A percentile compares a stretch with the other conserved stretches of the same genome.
phyloP scores from a whole-genome alignment of 805 yeast genomes.

The Candida maris region DNA sequence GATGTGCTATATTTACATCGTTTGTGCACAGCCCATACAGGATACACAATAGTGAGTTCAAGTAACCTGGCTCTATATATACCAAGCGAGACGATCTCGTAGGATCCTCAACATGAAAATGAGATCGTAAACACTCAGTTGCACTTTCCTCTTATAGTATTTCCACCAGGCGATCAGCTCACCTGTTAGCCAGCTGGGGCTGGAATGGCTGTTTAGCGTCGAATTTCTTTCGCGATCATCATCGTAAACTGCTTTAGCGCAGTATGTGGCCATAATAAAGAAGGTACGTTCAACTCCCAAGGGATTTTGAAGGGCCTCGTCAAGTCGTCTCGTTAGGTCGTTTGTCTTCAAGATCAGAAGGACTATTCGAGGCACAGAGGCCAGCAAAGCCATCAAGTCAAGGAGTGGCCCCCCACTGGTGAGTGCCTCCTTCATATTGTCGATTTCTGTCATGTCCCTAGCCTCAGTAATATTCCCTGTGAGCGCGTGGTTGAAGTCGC shows the following conservation, averaged over 20 bases:
- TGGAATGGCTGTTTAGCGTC: slow-evolving; percentile 13
- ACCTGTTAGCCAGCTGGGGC: slow-evolving; percentile 24
- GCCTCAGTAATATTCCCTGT: slow-evolving; percentile 54
- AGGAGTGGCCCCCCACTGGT: slow-evolving; percentile 61
- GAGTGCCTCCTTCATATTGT: slow-evolving; percentile 61
- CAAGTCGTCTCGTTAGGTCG: slow-evolving; percentile 85
- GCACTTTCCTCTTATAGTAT: slow-evolving; percentile 30
- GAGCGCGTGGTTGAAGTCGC: slow-evolving; percentile 77
- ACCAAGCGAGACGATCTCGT: too few relatives aligned
- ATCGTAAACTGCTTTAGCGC: slow-evolving; percentile 74
- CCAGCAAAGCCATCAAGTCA: slow-evolving; percentile 73
- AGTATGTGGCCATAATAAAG: slow-evolving; percentile 83
- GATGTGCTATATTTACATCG: too few relatives aligned
- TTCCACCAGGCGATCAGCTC: slow-evolving; percentile 30
- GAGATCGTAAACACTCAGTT: slow-evolving; percentile 34
- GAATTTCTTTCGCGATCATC: slow-evolving; percentile 39
- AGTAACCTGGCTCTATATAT: too few relatives aligned
- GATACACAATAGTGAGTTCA: too few relatives aligned
- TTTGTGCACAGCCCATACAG: too few relatives aligned
- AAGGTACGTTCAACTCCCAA: slow-evolving; percentile 86
- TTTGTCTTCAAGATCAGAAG: slow-evolving; percentile 86
- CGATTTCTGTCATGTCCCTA: slow-evolving; percentile 61
- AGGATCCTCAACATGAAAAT: slow-evolving; percentile 14
- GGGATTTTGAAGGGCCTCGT: slow-evolving; percentile 77
- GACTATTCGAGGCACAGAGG: slow-evolving; percentile 81